Evolutionary conservation across 129 eudicot genomes (phyloP).

Genomic region (Flaveria bidentis): DNA sequence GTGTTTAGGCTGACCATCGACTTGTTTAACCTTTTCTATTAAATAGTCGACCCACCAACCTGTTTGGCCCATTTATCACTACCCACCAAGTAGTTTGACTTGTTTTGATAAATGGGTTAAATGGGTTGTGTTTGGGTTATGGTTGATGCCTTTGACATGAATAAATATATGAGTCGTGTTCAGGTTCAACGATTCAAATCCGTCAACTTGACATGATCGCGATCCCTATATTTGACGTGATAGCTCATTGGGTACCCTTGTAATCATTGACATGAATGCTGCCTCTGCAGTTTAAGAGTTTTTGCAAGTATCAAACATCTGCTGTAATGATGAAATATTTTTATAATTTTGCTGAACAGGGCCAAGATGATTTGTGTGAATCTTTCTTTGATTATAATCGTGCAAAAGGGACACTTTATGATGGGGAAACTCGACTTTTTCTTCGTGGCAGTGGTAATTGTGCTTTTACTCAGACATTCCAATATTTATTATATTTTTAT

Average conservation of each 20-base stretch:
- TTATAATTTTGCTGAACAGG: conserved; percentile 52
- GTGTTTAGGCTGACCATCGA: neutral
- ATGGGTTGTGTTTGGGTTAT: too few species aligned
- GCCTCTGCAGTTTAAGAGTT: neutral
- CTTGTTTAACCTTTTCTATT: neutral
- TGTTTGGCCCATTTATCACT: neutral
- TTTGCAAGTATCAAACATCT: neutral
- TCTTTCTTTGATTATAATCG: conserved; percentile 85
- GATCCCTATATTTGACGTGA: neutral
- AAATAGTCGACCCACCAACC: neutral
- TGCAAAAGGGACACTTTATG: conserved; percentile 98
- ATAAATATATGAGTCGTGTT: neutral
- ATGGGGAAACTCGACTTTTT: conserved; percentile 95
- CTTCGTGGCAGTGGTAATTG: conserved; percentile 75
- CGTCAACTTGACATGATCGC: neutral
- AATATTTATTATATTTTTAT: neutral
- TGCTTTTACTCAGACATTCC: neutral
- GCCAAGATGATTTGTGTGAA: conserved; percentile 98
- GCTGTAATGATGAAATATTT: conserved; percentile 4
- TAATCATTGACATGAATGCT: neutral
- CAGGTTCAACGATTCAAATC: neutral
- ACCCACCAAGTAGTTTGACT: neutral
- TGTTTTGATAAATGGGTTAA: neutral
- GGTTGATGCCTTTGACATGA: too few species aligned
- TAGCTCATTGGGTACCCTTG: neutral